Percentiles rank a stretch among this genome's conserved stretches.
Conservation (phyloP, 768 basidiomycete species). For the Cyclocybe cylindracea region DNA sequence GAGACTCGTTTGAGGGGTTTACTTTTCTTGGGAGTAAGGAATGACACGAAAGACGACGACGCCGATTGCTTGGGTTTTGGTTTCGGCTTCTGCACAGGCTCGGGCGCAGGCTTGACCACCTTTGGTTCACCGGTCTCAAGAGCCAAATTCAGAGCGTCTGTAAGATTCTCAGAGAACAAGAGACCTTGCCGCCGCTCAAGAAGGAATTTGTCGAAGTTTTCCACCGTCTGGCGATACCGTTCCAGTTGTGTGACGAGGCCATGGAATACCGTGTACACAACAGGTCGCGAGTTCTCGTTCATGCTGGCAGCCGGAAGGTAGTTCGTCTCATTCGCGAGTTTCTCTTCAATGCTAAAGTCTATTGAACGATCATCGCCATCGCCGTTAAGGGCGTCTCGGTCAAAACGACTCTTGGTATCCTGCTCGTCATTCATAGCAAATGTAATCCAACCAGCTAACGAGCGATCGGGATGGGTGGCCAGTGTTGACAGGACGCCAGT, state of each 20-base stretch:
- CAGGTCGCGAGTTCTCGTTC: slow-evolving; percentile 73
- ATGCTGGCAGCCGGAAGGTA: slow-evolving; percentile 66
- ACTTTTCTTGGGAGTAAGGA: slow-evolving; percentile 77
- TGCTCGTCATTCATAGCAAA: slow-evolving; percentile 51
- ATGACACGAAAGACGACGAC: slow-evolving; percentile 70
- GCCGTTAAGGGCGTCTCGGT: slow-evolving; percentile 30
- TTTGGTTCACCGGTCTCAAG: slow-evolving; percentile 58
- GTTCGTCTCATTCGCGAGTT: slow-evolving; percentile 56
- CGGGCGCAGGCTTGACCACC: slow-evolving; percentile 24
- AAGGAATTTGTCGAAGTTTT: slow-evolving; percentile 83
- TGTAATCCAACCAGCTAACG: slow-evolving; percentile 87
- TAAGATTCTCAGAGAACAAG: slow-evolving; percentile 88
- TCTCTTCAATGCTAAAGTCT: slow-evolving; percentile 72
- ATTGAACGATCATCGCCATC: slow-evolving; percentile 82
- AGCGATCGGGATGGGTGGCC: slow-evolving; percentile 84
- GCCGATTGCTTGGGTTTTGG: slow-evolving; percentile 53
- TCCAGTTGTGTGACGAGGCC: slow-evolving; percentile 82
- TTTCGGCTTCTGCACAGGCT: slow-evolving; percentile 37
- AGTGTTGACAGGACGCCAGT: slow-evolving; percentile 81
- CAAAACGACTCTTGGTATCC: slow-evolving; percentile 7
- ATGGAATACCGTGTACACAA: slow-evolving; percentile 79
- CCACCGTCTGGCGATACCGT: slow-evolving; percentile 71
- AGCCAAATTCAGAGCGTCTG: slow-evolving; percentile 79
- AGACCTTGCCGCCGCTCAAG: slow-evolving; percentile 86
- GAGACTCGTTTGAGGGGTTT: slow-evolving; percentile 38